Evolutionary conservation across 768 basidiomycete genomes (phyloP).

Genomic region (Phanerochaete carnosa): DNA sequence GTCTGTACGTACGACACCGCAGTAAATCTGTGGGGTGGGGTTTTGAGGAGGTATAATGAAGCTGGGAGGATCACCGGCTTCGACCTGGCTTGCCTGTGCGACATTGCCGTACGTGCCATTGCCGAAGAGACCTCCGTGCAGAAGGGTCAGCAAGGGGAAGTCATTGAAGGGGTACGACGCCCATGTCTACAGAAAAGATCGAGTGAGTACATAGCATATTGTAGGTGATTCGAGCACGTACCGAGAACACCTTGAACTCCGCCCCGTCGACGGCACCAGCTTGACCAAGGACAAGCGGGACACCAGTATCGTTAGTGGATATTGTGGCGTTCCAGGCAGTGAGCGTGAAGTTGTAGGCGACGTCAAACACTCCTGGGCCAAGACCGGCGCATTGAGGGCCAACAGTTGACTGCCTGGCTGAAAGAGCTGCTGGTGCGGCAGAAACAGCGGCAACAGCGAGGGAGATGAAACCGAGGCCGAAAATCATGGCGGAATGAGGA

Average conservation of each 20-base stretch:
- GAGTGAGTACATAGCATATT: too few species aligned
- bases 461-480: not conserved
- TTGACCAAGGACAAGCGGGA: constrained; percentile 35
- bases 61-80: constrained; percentile 29
- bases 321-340: constrained; percentile 40
- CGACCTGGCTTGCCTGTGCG: constrained; percentile 36
- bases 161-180: constrained; percentile 50
- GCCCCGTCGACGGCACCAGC: constrained; percentile 30
- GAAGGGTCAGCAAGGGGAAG: constrained; percentile 39
- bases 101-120: not conserved
- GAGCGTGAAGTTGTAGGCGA: constrained; percentile 41
- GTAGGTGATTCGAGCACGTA: constrained; percentile 12
- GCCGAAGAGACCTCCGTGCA: constrained; percentile 16
- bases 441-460: not conserved
- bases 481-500: not conserved
- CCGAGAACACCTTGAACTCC: constrained; percentile 42
- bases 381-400: constrained; percentile 22
- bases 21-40: constrained; percentile 32
- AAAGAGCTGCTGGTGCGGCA: not conserved
- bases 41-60: constrained; percentile 32
- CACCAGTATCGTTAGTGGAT: constrained; percentile 41
- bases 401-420: not conserved
- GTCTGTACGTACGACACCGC: constrained; percentile 27
- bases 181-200: constrained; percentile 34
- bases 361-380: constrained; percentile 22